Base-by-base conservation (phyloP, 2,329 filamentous ascomycete genomes). In the Epichloe glyceriae region DNA sequence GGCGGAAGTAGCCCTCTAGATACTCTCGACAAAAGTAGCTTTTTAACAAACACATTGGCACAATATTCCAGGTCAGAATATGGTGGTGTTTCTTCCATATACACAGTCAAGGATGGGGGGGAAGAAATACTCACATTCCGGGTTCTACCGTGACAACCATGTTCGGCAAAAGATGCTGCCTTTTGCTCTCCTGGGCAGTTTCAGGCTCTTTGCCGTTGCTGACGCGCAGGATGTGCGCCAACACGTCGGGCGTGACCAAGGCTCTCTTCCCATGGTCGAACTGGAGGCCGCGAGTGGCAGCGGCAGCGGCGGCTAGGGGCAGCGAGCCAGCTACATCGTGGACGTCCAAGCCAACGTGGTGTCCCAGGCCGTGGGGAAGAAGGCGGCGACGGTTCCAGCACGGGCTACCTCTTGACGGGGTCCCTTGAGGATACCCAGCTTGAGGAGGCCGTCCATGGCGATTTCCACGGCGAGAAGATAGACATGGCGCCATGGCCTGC, bases 121-220 rank as follows among this genome's bases (percentile, higher is more conserved):
- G 4, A 7, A 15, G 20, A 33, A 17, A n/a, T 20, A 67, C 73
- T 65, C 61, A 79, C 70, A 85, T 73, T 55, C 87, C 87, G 1
- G 87, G 87, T 69, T 93, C 87, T 46, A 90, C 77, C 0, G 87
- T 93, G 17, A 93, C 78, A 39, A 91, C 74, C 72, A 87, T 86
- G 47, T 79, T 75, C 12, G 79, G 70, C 56, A 69, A 65, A 5
- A 85, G 70, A n/a, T 64, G 61, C 52, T 73, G 68, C 20, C 64
- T 59, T 12, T 64, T 64, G 50, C 60, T 56, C 52, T 52, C 54
- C 50, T 52, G 15, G 2, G 55, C 52, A 33, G 50, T 49, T 10
- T 58, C 59, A 22, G 47, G 52, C 39, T 58, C 54, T 14, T 38
- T 11, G 30, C n/a, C 11, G 12, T 15, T 14, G 5, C 39, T 41